Evolutionary conservation across 1,284 basidiomycete species (phyloP), one percentile per base, ranked within the genome.

Genomic region (Trichosporon sp.): DNA sequence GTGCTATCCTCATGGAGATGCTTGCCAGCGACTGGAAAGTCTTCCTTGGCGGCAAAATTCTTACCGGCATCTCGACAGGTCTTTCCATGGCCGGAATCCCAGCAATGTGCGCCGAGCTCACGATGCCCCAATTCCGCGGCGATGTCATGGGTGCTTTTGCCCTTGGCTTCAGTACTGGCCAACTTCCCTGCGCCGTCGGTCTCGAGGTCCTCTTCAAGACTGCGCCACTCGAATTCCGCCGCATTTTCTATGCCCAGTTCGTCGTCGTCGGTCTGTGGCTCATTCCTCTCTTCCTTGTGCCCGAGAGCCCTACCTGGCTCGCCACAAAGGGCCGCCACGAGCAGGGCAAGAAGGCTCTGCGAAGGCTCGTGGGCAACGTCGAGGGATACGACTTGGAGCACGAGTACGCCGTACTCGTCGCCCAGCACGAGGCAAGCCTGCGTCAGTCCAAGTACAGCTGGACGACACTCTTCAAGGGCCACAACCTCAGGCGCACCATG

Each of bases 21-120:
- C 59, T 73, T 19, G 72, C 73, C 19, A 68, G 59, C 37, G 54
- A 67, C 19, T 73, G 72, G 70, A 49, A 52, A 19, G 62, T 65
- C 33, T 76, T 68, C 69, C 63, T 74, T 10, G 57, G 68, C 9
- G 73, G 70, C 33, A 73, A 73, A 61, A 52, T 76, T 7, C 56
- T 71, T 16, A 64, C 68, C 6, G 74, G 74, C 23, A 58, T 70
- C 4, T 70, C 70, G 8, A 62, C 67, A 0, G 60, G 60, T 10
- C 36, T 62, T 52, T 13, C 25, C 7, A 37, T 23, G 16, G 19
- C 64, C 3, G 23, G 11, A 0, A 34, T 65, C 34, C 62, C 32
- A 34, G 19, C 56, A 7, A 56, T 56, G 36, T 49, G 56, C 21
- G 40, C 60, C 11, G 64, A 65, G 37, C 34, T 62, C 4, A 23